Conservation (phyloP, 306 rosid species). For the Hippophae rhamnoides region DNA sequence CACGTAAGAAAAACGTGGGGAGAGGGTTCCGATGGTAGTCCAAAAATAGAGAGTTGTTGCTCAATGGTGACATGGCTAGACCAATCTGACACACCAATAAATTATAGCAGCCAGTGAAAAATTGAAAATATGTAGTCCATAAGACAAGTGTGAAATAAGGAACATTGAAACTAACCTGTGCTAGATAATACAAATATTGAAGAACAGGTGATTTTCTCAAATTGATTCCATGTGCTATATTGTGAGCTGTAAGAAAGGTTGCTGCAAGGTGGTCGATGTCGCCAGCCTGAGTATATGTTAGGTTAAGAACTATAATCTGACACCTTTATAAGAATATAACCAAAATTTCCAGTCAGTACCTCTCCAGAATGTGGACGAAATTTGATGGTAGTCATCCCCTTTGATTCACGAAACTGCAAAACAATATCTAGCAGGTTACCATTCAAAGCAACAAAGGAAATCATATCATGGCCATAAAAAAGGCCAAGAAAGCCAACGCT, state of each 20-base stretch:
- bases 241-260: slow-evolving; percentile 71
- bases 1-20: slow-evolving; percentile 81
- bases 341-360: slow-evolving; percentile 30
- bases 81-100: slow-evolving; percentile 52
- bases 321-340: not conserved
- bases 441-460: not conserved
- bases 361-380: slow-evolving; percentile 78
- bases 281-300: slow-evolving; percentile 60
- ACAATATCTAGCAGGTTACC: slow-evolving; percentile 17
- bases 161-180: slow-evolving; percentile 32
- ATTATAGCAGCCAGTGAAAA: slow-evolving; percentile 4
- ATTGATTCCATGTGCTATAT: slow-evolving; percentile 95
- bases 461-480: slow-evolving; percentile 4
- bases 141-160: slow-evolving; percentile 5
- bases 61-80: slow-evolving; percentile 94
- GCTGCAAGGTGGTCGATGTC: slow-evolving; percentile 98
- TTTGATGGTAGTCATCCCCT: slow-evolving; percentile 69
- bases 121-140: slow-evolving; percentile 1
- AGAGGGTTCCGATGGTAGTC: slow-evolving; percentile 96
- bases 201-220: slow-evolving; percentile 92
- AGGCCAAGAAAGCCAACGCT: too few species aligned
- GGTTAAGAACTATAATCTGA: slow-evolving; percentile 1
- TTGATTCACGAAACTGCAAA: slow-evolving; percentile 72
- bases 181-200: slow-evolving; percentile 60
- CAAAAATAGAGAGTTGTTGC: slow-evolving; percentile 88